These are phyloP conservation scores for Mucor velutinosus DNA, from an alignment of 371 early-diverging fungal species.

Conservation along the genomic window DNA sequence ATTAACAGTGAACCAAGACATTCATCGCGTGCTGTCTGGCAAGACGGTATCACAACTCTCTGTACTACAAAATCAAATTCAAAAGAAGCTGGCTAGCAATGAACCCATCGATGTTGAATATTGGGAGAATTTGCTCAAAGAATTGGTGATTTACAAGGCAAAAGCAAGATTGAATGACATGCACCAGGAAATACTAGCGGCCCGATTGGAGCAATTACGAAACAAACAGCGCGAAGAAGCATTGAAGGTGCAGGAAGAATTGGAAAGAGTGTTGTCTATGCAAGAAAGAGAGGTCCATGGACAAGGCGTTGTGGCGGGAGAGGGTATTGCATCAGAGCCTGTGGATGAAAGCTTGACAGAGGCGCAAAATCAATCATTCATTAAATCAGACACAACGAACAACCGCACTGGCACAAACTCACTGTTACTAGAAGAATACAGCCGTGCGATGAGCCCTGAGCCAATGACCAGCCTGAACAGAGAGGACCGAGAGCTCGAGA, in stretches of 20 bases:
- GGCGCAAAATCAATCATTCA: conserved; percentile 40
- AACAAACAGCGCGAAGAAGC: conserved; percentile 67
- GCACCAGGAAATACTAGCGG: conserved; percentile 73
- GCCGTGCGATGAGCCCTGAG: conserved; percentile 69
- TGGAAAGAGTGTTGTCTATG: conserved; percentile 61
- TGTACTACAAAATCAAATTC: conserved; percentile 73
- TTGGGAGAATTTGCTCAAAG: conserved; percentile 86
- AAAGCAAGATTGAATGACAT: conserved; percentile 74
- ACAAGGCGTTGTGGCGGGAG: conserved; percentile 48
- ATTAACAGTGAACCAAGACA: conserved; percentile 61
- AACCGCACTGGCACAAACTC: conserved; percentile 9
- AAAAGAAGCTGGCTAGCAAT: conserved; percentile 65
- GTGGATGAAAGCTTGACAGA: conserved; percentile 48
- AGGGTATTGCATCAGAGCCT: conserved; percentile 48
- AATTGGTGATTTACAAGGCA: conserved; percentile 82
- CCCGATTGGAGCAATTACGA: conserved; percentile 73
- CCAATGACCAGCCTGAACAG: conserved; percentile 47
- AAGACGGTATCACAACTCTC: conserved; percentile 78
- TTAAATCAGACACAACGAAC: conserved; percentile 5
- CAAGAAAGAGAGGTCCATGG: conserved; percentile 54
- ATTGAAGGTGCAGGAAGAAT: conserved; percentile 67
- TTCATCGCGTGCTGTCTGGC: conserved; percentile 67
- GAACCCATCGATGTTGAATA: conserved; percentile 91
- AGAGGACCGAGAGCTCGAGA: conserved; percentile 59
- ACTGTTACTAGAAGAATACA: conserved; percentile 49